These are phyloP conservation scores for Exophiala dermatitidis DNA, from an alignment of 2,329 filamentous ascomycete species.

Conservation along the genomic window DNA sequence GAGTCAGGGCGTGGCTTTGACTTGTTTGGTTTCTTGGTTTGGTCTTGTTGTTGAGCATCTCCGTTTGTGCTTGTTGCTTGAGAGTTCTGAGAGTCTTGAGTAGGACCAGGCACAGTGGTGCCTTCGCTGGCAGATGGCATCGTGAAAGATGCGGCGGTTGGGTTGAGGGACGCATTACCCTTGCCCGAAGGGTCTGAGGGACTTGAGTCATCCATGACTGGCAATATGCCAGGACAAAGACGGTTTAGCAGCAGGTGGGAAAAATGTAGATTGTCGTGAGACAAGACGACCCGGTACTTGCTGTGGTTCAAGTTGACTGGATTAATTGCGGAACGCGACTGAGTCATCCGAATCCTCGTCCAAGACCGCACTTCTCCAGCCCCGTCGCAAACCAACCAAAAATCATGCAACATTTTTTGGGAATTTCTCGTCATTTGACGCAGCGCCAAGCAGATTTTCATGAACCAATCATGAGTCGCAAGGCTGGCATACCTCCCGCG, in stretches of 20 bases:
- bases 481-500: neutral
- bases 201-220: constrained; percentile 10
- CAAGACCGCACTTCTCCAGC: neutral
- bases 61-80: constrained; percentile 4
- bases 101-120: neutral
- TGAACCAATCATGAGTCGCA: neutral
- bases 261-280: too few species aligned
- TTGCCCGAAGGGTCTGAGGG: constrained; percentile 1
- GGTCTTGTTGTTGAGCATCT: constrained; percentile 1
- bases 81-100: neutral
- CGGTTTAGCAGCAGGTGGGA: neutral
- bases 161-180: constrained; percentile 15
- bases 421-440: neutral
- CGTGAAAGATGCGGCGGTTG: constrained; percentile 20
- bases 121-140: constrained; percentile 13
- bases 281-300: too few species aligned
- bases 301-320: neutral
- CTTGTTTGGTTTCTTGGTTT: constrained; percentile 7
- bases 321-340: neutral
- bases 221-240: neutral
- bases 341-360: constrained; percentile 1
- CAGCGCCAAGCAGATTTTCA: neutral
- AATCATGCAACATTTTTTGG: neutral
- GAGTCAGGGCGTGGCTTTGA: constrained; percentile 7
- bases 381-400: neutral